Evolutionary conservation across 2,329 filamentous ascomycete genomes (phyloP).

Genomic region (Diaporthe citrichinensis): DNA sequence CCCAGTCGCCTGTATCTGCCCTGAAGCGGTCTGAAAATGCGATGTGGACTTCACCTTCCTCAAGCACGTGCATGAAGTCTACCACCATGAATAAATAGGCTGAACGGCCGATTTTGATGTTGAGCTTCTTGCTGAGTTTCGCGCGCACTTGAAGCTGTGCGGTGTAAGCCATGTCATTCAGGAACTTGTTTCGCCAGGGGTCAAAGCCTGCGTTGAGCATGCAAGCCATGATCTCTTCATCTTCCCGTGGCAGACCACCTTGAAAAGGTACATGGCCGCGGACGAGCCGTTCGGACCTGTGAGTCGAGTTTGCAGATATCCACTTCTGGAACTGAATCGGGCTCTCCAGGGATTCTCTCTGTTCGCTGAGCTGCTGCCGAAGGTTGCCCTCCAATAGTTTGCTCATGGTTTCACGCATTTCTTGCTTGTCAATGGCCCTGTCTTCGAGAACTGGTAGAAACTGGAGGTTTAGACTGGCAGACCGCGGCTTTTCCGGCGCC

Average conservation of each 20-base stretch:
- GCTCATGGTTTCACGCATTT: slow-evolving; percentile 64
- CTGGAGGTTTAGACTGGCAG: slow-evolving; percentile 75
- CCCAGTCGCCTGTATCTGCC: slow-evolving; percentile 63
- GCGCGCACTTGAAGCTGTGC: slow-evolving; percentile 68
- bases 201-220: slow-evolving; percentile 74
- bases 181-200: slow-evolving; percentile 60
- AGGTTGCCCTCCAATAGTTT: slow-evolving; percentile 65
- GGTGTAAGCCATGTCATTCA: slow-evolving; percentile 62
- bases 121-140: slow-evolving; percentile 67
- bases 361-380: slow-evolving; percentile 63
- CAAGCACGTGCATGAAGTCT: slow-evolving; percentile 73
- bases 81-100: slow-evolving; percentile 77
- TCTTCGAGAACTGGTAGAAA: slow-evolving; percentile 78
- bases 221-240: slow-evolving; percentile 66
- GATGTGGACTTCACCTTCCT: slow-evolving; percentile 77
- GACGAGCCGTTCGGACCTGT: slow-evolving; percentile 55
- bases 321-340: slow-evolving; percentile 67
- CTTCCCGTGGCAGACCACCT: slow-evolving; percentile 64
- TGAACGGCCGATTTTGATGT: slow-evolving; percentile 72
- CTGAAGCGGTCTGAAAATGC: slow-evolving; percentile 78
- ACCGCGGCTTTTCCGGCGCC: slow-evolving; percentile 59
- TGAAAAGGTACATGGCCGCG: slow-evolving; percentile 58
- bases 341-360: slow-evolving; percentile 65
- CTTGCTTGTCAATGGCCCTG: slow-evolving; percentile 60
- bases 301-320: slow-evolving; percentile 59